Evolutionary conservation across 2,329 filamentous ascomycete genomes (phyloP).

Genomic region (Fusarium annulatum): DNA sequence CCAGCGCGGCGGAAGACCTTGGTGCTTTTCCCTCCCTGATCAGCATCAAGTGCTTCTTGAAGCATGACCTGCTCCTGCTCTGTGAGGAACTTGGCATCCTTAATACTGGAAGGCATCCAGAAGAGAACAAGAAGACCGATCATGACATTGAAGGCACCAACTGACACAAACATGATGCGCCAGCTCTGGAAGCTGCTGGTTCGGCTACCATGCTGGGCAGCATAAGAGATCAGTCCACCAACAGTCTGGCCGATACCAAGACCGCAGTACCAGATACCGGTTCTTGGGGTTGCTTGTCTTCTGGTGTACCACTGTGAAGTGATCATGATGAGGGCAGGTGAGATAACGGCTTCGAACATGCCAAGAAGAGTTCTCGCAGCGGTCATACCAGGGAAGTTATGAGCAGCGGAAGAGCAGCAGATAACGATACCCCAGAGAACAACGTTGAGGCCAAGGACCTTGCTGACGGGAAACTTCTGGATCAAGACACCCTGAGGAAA

Average conservation of each 20-base stretch:
- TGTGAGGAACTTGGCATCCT: constrained; percentile 3
- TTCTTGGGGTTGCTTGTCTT: constrained; percentile 5
- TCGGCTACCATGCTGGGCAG: constrained; percentile 2
- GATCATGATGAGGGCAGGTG: constrained; percentile 4
- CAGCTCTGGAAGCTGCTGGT: constrained; percentile 3
- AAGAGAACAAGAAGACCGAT: neutral
- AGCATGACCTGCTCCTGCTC: neutral
- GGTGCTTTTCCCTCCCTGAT: neutral
- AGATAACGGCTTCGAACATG: constrained; percentile 9
- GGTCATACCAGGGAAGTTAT: constrained; percentile 5
- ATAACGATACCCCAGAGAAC: constrained; percentile 11
- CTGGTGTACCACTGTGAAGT: constrained; percentile 14
- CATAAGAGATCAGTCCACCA: constrained; percentile 10
- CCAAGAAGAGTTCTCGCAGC: constrained; percentile 15
- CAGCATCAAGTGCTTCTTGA: constrained; percentile 1
- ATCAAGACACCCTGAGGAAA: constrained; percentile 9
- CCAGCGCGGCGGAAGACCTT: neutral
- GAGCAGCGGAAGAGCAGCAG: constrained; percentile 3
- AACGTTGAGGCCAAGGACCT: constrained; percentile 4
- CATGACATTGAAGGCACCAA: neutral
- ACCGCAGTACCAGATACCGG: constrained; percentile 16
- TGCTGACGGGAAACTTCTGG: constrained; percentile 1
- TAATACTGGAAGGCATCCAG: constrained; percentile 12
- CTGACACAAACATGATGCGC: constrained; percentile 8
- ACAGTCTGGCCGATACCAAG: constrained; percentile 3